Base-by-base conservation (phyloP, 257 asterid species). In the Mentha longifolia region DNA sequence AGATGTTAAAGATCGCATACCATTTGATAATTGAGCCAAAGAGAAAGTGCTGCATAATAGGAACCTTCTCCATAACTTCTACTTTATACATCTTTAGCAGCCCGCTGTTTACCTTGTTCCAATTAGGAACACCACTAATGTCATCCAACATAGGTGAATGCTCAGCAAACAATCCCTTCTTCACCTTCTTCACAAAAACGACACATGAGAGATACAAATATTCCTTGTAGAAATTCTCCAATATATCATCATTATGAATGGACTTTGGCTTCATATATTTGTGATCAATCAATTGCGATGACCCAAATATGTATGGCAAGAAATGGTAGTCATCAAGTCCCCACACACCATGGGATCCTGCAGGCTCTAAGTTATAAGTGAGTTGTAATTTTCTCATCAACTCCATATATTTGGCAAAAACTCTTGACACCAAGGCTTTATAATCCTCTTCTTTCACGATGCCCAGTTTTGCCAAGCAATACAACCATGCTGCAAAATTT, bases 281-380 rank as follows among this genome's bases (percentile, higher is more conserved):
- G 86, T 93, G 98, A 60, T 83, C 95, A 74, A 93, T 82, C 89
- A 93, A 80, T 78, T 93, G 98, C 1, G 97, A 93, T 39, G 97
- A 85, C 63, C 98, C 98, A 68, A 88, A 92, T 69, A 90, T 75
- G 83, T 86, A 90, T 31, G 98, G 97, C 82, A 93, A 76, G 81
- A 90, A 90, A 78, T 90, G 98, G 78, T 93, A 87, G 82, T 93
- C 98, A 75, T 93, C 98, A 37, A 93, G 96, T 49, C 98, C 97
- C 98, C 97, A 93, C 65, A 93, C 98, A 41, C 98, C 97, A 19
- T 93, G 98, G 70, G 98, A 93, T 30, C 97, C 97, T 9, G 97
- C 97, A 70, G 98, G 97, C 85, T 93, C 98, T 73, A 93, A 74
- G 84, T 64, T 72, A 74, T 90, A 93, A 37, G 90, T 88, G 43